Percentiles rank a stretch among this genome's conserved stretches.
phyloP scores from a whole-genome alignment of 192 early-diverging fungal genomes.

The Lobosporangium transversale region DNA sequence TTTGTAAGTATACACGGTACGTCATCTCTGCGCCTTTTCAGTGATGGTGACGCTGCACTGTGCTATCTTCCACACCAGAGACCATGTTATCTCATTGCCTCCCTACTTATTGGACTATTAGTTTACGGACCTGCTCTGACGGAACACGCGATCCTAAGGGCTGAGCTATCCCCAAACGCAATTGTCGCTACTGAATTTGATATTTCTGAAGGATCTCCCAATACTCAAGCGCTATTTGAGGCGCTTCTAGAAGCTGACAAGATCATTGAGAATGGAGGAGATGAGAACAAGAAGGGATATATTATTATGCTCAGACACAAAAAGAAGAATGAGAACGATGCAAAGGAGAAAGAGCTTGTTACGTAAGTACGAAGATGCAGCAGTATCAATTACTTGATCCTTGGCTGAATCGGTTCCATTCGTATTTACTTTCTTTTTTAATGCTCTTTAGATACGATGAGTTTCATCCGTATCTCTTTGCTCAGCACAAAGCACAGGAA shows the following conservation, averaged over 20 bases:
- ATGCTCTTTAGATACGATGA: slow-evolving; percentile 70
- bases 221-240: slow-evolving; percentile 66
- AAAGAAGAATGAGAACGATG: slow-evolving; percentile 52
- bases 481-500: slow-evolving; percentile 62
- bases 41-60: not conserved
- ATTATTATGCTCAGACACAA: slow-evolving; percentile 64
- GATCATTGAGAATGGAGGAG: slow-evolving; percentile 64
- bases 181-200: slow-evolving; percentile 72
- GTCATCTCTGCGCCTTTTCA: too few relatives aligned
- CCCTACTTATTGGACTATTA: too few relatives aligned
- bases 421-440: not conserved
- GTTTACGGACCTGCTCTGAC: slow-evolving; percentile 89
- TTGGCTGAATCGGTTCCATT: not conserved
- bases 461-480: slow-evolving; percentile 78
- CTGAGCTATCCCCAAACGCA: slow-evolving; percentile 70
- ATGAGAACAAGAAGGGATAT: slow-evolving; percentile 60
- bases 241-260: slow-evolving; percentile 79
- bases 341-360: slow-evolving; percentile 48
- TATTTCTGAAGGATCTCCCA: slow-evolving; percentile 62
- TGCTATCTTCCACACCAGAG: too few relatives aligned
- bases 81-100: too few relatives aligned
- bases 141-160: slow-evolving; percentile 81
- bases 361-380: slow-evolving; percentile 29
- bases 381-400: too few relatives aligned
- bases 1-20: slow-evolving; percentile 61